Evolutionary conservation across 768 basidiomycete genomes (phyloP).

Genomic region (Tephrocybe sp.): DNA sequence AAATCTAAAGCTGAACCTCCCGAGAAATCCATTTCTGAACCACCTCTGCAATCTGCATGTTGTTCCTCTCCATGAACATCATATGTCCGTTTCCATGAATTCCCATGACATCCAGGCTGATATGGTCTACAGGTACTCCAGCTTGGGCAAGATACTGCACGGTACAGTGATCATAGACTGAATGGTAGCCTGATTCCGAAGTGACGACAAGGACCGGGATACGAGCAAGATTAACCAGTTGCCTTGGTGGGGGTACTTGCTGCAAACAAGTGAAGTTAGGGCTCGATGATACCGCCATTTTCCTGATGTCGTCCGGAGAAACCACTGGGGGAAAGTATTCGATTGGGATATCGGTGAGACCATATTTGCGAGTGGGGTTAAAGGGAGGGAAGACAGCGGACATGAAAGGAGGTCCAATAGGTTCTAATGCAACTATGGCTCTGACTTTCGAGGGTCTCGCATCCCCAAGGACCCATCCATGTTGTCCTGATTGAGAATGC

Average conservation of each 20-base stretch:
- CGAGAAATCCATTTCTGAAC: slow-evolving; percentile 37
- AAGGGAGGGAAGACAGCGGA: slow-evolving; percentile 36
- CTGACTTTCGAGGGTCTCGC: slow-evolving; percentile 40
- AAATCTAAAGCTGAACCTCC: slow-evolving; percentile 5
- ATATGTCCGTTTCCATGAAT: slow-evolving; percentile 55
- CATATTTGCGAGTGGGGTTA: slow-evolving; percentile 39
- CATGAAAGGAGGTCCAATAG: slow-evolving; percentile 48
- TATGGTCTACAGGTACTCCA: slow-evolving; percentile 41
- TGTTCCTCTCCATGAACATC: slow-evolving; percentile 56
- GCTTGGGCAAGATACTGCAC: slow-evolving; percentile 42
- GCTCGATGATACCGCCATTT: slow-evolving; percentile 23
- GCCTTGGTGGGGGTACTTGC: slow-evolving; percentile 40
- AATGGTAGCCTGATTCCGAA: slow-evolving; percentile 48
- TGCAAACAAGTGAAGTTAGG: slow-evolving; percentile 38
- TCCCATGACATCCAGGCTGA: slow-evolving; percentile 39
- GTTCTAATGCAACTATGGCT: slow-evolving; percentile 49
- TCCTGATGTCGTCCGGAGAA: slow-evolving; percentile 35
- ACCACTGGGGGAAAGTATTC: slow-evolving; percentile 39
- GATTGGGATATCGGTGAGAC: slow-evolving; percentile 47
- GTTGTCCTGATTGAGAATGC: slow-evolving; percentile 48
- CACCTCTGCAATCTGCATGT: slow-evolving; percentile 38
- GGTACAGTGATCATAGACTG: slow-evolving; percentile 45
- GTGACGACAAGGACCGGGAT: slow-evolving; percentile 48
- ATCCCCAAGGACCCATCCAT: slow-evolving; percentile 50
- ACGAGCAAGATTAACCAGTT: slow-evolving; percentile 37